Conservation (phyloP, 106 monocot species). For the Dendrobium chrysotoxum region DNA sequence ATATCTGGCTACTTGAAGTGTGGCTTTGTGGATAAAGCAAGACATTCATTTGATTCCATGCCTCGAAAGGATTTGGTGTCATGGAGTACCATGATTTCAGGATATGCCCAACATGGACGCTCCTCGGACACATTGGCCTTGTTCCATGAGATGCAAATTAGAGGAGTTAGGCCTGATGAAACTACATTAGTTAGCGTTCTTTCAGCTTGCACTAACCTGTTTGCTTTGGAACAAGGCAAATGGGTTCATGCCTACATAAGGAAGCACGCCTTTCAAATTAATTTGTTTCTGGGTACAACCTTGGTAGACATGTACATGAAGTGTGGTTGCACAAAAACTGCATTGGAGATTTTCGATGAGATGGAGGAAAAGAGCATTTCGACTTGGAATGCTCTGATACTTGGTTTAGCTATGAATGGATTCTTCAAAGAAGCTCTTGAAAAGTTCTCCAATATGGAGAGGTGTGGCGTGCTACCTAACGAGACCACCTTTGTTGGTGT, state of each 20-base stretch:
- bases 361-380: constrained; percentile 51
- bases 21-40: constrained; percentile 42
- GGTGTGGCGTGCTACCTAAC: constrained; percentile 51
- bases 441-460: constrained; percentile 73
- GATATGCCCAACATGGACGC: constrained; percentile 47
- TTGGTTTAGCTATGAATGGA: constrained; percentile 82
- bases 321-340: constrained; percentile 58
- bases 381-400: constrained; percentile 81
- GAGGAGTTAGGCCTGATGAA: constrained; percentile 59
- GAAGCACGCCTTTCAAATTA: constrained; percentile 22
- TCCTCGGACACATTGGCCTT: constrained; percentile 54
- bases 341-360: constrained; percentile 49
- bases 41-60: constrained; percentile 41
- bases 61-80: constrained; percentile 68
- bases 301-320: constrained; percentile 99
- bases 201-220: constrained; percentile 59
- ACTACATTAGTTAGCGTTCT: constrained; percentile 71
- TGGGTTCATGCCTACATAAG: constrained; percentile 70
- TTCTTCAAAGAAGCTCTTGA: constrained; percentile 39
- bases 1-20: constrained; percentile 63
- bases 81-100: constrained; percentile 84
- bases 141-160: constrained; percentile 63
- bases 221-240: constrained; percentile 72
- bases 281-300: constrained; percentile 62
- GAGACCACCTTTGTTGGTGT: constrained; percentile 87